phyloP scores from a whole-genome alignment of 2,329 filamentous ascomycete species.

The Fusarium floridanum region DNA sequence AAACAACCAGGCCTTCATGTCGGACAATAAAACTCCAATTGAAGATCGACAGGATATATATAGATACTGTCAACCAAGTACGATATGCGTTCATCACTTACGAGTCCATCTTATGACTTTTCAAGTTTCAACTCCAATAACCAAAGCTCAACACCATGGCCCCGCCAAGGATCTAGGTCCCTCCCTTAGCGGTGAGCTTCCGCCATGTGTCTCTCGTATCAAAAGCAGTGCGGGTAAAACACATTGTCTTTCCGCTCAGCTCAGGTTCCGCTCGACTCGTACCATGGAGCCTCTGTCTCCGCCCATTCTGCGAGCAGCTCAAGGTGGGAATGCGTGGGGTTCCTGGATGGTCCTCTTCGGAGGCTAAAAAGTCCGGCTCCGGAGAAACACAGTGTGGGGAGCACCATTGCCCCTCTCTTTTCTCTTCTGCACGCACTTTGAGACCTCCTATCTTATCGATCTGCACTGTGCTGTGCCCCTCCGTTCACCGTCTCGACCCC shows the following conservation, averaged over 20 bases:
- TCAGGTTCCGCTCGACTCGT: slow-evolving; percentile 26
- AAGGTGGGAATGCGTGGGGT: slow-evolving; percentile 32
- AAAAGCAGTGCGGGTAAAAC: neutral
- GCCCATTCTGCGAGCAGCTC: slow-evolving; percentile 21
- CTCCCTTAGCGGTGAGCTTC: slow-evolving; percentile 15
- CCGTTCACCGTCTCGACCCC: slow-evolving; percentile 41
- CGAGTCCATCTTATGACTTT: neutral
- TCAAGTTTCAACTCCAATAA: neutral
- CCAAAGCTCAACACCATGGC: neutral
- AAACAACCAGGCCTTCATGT: neutral
- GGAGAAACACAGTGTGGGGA: slow-evolving; percentile 30
- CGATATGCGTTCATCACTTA: neutral
- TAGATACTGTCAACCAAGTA: neutral
- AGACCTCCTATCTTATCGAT: slow-evolving; percentile 41
- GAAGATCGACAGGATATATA: neutral
- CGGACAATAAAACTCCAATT: neutral
- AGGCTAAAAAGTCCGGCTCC: slow-evolving; percentile 33
- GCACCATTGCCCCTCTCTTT: neutral
- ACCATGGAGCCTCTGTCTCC: slow-evolving; percentile 31
- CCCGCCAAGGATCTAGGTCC: neutral
- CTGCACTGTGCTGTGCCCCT: slow-evolving; percentile 46
- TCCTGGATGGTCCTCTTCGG: slow-evolving; percentile 32
- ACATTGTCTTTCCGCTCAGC: slow-evolving; percentile 11
- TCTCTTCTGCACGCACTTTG: neutral
- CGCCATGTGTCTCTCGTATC: slow-evolving; percentile 8